Base-by-base conservation (phyloP, 139 green algal genomes). In the Ettlia oleoabundans region DNA sequence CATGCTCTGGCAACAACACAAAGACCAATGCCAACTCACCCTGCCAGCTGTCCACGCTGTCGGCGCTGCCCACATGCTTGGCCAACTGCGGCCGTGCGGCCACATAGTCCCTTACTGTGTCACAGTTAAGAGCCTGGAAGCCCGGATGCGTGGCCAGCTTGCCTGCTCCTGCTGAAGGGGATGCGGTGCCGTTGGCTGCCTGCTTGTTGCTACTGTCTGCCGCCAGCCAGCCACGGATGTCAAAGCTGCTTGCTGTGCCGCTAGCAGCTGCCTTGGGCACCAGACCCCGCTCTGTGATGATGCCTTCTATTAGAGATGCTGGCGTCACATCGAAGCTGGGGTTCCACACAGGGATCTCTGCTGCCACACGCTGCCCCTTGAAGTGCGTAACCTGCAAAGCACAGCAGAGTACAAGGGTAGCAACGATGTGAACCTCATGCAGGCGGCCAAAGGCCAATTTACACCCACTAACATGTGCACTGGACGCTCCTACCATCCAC, bases 291-390 rank as follows among this genome's bases (percentile, higher is more conserved):
- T 99, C 96, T 1, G 96, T 99, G 86, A 99, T 94, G 91, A 99
- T 97, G n/a, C 93, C 96, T 33, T 89, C 83, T 47, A 99, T 97
- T 9, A 98, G 88, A 3, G 43, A 18, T 15, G 89, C 92, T 0
- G 95, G 97, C 0, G 95, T 96, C 33, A 98, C 95, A 66, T 99
- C 96, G 84, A 99, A 99, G 2, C 88, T 90, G 35, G 96, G 96
- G 88, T 99, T 99, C 96, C 95, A 99, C 40, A 93, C 91, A 30
- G 80, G 43, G 24, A 98, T 94, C 63, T 92, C 90, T 2, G 94
- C 90, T 4, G 93, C 95, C 52, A 98, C 89, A 2, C 86, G 76
- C 42, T 87, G 66, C 0, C 92, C 91, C 41, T 78, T 87, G 78
- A 94, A 92, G 84, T 99, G 94, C 0, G 94, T 97, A 55, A 97